Evolutionary conservation across 495 filamentous ascomycete genomes (phyloP), one percentile per base, ranked within the genome.

Genomic region (Penicillium ochrochloron): DNA sequence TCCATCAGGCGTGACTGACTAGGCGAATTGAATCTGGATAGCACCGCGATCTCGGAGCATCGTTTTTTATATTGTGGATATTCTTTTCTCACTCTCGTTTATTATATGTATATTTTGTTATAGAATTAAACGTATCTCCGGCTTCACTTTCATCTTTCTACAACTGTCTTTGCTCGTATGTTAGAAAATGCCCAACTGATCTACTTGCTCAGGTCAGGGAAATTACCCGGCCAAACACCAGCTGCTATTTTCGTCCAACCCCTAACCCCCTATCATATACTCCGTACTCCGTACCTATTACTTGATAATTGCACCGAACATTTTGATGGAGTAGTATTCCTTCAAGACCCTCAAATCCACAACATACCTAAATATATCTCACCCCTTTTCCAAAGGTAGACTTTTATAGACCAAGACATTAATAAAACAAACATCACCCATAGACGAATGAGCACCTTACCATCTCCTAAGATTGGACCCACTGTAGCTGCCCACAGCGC

Each of bases 1-100:
- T 60, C 54, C 57, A 59, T 60, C 42, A 41, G 62, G 65, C 56
- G 68, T 73, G 65, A 70, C 59, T 29, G 68, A 46, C 50, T 67
- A 33, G 41, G 37, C 29, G 21, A 61, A 37, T 57, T 48, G 21
- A 61, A 37, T 57, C 54, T 55, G 54, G 21, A 50, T 61, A 61
- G 19, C 42, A 42, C 33, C 39, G 33, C 53, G 25, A 27, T 41
- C 44, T 37, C 60, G 63, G 67, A 61, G 60, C 61, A 58, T 51
- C 37, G 42, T 65, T 19, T 19, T 23, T 17, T 50, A 41, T 33
- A 41, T 25, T 63, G 42, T 62, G 64, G 50, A 54, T 57, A 68
- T 62, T 57, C 58, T 23, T 60, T 58, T 67, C 62, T 64, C 27
- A 61, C 66, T 46, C 58, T 66, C 66, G 57, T 68, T 71, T 34